Base-by-base conservation (phyloP, 139 green algal genomes). In the Ettlia oleoabundans region DNA sequence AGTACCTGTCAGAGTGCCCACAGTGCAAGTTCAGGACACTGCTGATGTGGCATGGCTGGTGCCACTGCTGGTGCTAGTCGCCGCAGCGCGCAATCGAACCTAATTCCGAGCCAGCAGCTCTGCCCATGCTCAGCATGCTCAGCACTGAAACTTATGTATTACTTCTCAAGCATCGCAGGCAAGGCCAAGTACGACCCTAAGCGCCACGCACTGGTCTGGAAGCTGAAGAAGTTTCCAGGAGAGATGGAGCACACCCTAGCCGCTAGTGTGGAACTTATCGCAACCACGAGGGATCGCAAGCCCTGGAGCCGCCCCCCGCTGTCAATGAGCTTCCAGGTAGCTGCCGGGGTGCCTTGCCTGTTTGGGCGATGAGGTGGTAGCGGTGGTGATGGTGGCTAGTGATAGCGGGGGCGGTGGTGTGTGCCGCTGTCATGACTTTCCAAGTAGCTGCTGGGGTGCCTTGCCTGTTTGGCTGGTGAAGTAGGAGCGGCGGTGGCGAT, bases 151-250 rank as follows among this genome's bases (percentile, higher is more conserved):
- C n/a, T n/a, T n/a, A n/a, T n/a, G n/a, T n/a, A n/a, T n/a, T 58
- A 15, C 47, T 58, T 58, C 10, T 58, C 47, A 65, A 28, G 18
- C 55, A n/a, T 28, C 55, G 18, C 55, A 33, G 95, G 95, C 47
- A 95, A 96, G 69, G 95, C 95, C 62, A 98, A 98, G 89, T 98
- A 98, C 87, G 94, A 98, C 81, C 85, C 95, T 41, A 94, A 91
- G n/a, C 90, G 93, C 43, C 90, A 95, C 53, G 89, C 89, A 19
- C 89, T 99, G 37, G 91, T 98, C 7, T 99, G 96, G 96, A 99
- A 98, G 90, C 91, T 82, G 43, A 90, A 93, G 81, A 92, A 92
- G 30, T 94, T 94, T 68, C 74, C 81, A 10, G 93, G 93, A 13
- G 82, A 90, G 69, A 77, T 80, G 13, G 94, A 98, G 85, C 89